phyloP scores from a whole-genome alignment of 352 stramenopile species.

The Phytophthora sansomeana region DNA sequence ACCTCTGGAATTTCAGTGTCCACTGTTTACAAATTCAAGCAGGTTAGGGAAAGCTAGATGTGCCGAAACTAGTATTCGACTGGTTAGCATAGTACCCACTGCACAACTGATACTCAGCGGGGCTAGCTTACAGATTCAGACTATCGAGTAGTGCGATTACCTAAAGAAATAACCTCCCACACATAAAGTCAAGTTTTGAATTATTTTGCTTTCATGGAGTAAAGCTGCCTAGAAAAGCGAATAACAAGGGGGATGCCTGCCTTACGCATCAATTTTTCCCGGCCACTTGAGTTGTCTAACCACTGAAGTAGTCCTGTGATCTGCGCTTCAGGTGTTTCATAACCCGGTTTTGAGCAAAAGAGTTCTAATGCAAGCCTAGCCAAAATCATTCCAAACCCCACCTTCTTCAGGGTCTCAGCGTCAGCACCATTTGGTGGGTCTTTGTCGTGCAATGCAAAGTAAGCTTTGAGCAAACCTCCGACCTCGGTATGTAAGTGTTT shows the following conservation, averaged over 20 bases:
- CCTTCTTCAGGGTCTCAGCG: slow-evolving; percentile 74
- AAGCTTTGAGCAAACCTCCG: slow-evolving; percentile 64
- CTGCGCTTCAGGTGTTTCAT: slow-evolving; percentile 77
- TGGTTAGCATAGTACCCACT: slow-evolving; percentile 34
- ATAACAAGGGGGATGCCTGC: slow-evolving; percentile 71
- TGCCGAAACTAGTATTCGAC: slow-evolving; percentile 26
- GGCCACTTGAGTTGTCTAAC: slow-evolving; percentile 75
- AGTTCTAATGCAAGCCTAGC: slow-evolving; percentile 75
- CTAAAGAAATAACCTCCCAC: not conserved
- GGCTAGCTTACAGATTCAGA: slow-evolving; percentile 30
- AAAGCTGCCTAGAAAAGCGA: slow-evolving; percentile 78
- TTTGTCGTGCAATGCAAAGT: slow-evolving; percentile 66
- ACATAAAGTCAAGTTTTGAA: not conserved
- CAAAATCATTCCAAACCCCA: slow-evolving; percentile 71
- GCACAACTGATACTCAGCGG: slow-evolving; percentile 49
- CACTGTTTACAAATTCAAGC: slow-evolving; percentile 22
- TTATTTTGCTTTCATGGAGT: slow-evolving; percentile 40
- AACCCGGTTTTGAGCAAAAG: slow-evolving; percentile 66
- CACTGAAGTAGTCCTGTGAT: slow-evolving; percentile 79
- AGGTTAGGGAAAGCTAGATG: not conserved
- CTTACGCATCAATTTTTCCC: slow-evolving; percentile 78
- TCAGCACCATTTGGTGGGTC: slow-evolving; percentile 55
- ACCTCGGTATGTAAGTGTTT: slow-evolving; percentile 77
- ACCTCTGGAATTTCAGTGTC: slow-evolving; percentile 33
- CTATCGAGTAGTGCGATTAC: not conserved